Percentiles rank a stretch among this genome's conserved stretches.
Conservation (phyloP, 2,329 filamentous ascomycete genomes). For the Botryotinia globosa region DNA sequence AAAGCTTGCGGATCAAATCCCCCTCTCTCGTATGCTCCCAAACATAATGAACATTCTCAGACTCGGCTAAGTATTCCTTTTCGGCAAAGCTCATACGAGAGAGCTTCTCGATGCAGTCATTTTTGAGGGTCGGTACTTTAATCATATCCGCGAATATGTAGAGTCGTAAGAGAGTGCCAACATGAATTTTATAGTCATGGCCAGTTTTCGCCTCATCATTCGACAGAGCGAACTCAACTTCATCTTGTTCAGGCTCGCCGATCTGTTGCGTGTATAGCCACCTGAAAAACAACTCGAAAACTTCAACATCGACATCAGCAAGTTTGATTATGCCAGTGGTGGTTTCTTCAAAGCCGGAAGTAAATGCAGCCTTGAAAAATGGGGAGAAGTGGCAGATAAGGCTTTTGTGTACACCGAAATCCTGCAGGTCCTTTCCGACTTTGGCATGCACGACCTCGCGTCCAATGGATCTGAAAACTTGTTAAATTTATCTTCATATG, state of each 20-base stretch:
- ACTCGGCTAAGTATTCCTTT: not conserved
- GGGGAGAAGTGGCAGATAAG: slow-evolving; percentile 26
- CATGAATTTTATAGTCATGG: not conserved
- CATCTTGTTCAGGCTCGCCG: not conserved
- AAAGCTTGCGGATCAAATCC: slow-evolving; percentile 13
- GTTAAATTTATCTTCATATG: not conserved
- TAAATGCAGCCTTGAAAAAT: slow-evolving; percentile 28
- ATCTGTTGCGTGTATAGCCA: slow-evolving; percentile 24
- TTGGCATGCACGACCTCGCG: slow-evolving; percentile 23
- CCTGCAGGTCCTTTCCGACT: slow-evolving; percentile 19
- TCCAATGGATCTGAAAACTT: not conserved
- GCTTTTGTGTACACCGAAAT: slow-evolving; percentile 27
- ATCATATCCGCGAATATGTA: slow-evolving; percentile 23
- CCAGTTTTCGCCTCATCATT: too few species aligned
- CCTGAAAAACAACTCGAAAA: slow-evolving; percentile 22
- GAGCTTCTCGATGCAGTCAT: slow-evolving; percentile 15
- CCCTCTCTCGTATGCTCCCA: slow-evolving; percentile 14
- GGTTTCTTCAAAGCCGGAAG: slow-evolving; percentile 22
- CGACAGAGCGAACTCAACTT: not conserved
- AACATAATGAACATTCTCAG: not conserved
- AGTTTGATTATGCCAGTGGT: slow-evolving; percentile 23
- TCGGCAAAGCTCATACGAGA: not conserved
- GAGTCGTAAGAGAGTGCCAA: not conserved
- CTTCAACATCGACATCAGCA: not conserved
- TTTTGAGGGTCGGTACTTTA: slow-evolving; percentile 6